Percentiles rank a stretch among this genome's conserved stretches.
These are phyloP conservation scores for Neopestalotiopsis sp. DNA, from an alignment of 2,329 filamentous ascomycete species.

Conservation along the genomic window DNA sequence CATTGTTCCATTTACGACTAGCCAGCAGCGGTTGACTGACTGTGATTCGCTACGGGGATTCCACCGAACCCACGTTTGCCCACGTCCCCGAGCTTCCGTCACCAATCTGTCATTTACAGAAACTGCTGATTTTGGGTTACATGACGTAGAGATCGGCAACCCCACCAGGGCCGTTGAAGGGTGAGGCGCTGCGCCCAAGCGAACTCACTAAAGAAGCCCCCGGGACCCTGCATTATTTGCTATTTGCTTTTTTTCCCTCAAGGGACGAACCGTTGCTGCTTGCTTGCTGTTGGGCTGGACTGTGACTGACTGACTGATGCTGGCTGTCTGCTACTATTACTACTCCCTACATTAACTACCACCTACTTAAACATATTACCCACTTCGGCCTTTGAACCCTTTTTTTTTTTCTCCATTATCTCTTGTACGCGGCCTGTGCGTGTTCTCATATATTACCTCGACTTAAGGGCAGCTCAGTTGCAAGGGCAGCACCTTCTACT, in stretches of 20 bases:
- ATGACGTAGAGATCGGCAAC: conserved; percentile 14
- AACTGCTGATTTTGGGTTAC: conserved; percentile 6
- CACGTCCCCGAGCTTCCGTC: background rate
- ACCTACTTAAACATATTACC: background rate
- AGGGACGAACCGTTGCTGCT: background rate
- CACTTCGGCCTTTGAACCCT: conserved; percentile 1
- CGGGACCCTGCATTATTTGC: conserved; percentile 13
- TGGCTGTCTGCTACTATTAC: no score
- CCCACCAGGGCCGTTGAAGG: conserved; percentile 3
- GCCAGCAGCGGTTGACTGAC: background rate
- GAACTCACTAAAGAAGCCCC: conserved; percentile 1
- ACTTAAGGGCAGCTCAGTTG: background rate
- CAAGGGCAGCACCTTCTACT: background rate
- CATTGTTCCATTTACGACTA: no score
- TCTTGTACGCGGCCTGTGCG: background rate
- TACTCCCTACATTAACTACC: background rate
- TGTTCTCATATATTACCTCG: background rate
- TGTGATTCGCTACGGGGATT: background rate
- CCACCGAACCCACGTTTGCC: background rate
- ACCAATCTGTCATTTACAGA: conserved; percentile 6
- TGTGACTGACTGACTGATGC: no score
- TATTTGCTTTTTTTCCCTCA: background rate
- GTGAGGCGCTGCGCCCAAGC: background rate
- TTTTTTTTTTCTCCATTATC: background rate
- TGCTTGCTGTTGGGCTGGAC: no score